Base-by-base conservation (phyloP, 192 early-diverging fungal genomes). In the Polychytrium aggregatum region DNA sequence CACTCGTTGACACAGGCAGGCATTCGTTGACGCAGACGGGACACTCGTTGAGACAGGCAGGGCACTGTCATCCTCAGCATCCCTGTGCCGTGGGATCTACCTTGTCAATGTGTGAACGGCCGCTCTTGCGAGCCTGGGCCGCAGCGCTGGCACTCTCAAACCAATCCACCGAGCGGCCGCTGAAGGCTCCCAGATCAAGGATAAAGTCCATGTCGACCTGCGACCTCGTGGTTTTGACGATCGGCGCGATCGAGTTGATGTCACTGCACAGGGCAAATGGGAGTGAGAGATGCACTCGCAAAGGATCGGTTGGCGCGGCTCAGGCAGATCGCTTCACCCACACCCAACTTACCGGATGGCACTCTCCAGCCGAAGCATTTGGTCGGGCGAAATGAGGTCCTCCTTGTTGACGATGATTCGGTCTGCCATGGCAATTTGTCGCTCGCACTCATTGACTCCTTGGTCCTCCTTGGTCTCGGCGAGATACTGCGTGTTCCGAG, bases 351-450 rank as follows among this genome's bases (percentile, higher is more conserved):
- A 52, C 2, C 28, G 24, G 27, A 84, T 74, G 16, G 78, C 40
- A 1, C 44, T 48, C 31, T 59, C 47, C 3, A 82, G 45, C 24
- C 67, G 56, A 5, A 53, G 21, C 3, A 50, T 5, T 3, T 37
- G 17, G 14, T 3, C 41, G 11, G 55, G 58, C 0, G 54, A 38
- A 8, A 88, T 78, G 6, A 91, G 50, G 54, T 95, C 91, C 6
- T 64, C 68, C 56, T 95, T 95, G 74, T 95, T 95, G 27, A 95
- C 36, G 14, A 92, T 63, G 8, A 95, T 78, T 22, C 88, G 78
- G 52, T 95, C 91, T 11, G 88, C 87, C 66, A 90, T 71, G 9
- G 89, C 91, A 25, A 88, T 80, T 46, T 88, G 86, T 34, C 78
- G 72, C 46, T 16, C 20, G 35, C 29, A 18, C 18, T 11, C 28